Percentiles rank a stretch among this genome's conserved stretches.
Conservation (phyloP, 2,329 filamentous ascomycete species). For the Ophiosphaerella korrae region DNA sequence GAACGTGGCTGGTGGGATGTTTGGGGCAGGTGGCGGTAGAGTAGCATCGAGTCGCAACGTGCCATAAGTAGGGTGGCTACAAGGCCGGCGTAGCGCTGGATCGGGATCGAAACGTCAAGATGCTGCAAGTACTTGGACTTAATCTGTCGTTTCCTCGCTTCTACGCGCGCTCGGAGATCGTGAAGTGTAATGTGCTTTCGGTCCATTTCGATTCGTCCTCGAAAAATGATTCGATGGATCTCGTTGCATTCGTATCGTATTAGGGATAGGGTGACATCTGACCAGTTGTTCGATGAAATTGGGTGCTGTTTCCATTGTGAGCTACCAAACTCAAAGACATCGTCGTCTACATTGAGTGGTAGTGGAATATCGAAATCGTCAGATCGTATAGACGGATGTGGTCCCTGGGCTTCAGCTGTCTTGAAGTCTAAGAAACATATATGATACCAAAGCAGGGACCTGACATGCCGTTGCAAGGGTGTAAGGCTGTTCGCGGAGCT, state of each 20-base stretch:
- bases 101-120: constrained; percentile 39
- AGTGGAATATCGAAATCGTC: constrained; percentile 47
- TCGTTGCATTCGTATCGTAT: constrained; percentile 48
- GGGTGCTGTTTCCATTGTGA: constrained; percentile 44
- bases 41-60: constrained; percentile 47
- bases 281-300: constrained; percentile 36
- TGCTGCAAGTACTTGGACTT: constrained; percentile 41
- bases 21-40: constrained; percentile 46
- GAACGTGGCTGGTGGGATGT: constrained; percentile 40
- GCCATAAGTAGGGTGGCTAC: constrained; percentile 46
- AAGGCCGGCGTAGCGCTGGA: constrained; percentile 46
- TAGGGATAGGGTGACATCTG: constrained; percentile 42
- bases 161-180: constrained; percentile 42
- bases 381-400: constrained; percentile 43
- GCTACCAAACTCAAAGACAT: constrained; percentile 45
- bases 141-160: constrained; percentile 42
- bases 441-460: constrained; percentile 46
- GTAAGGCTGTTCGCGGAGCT: constrained; percentile 42
- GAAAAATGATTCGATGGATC: constrained; percentile 45
- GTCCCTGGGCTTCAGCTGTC: constrained; percentile 46
- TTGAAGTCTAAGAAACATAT: constrained; percentile 48
- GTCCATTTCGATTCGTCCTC: constrained; percentile 46
- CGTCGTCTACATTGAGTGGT: constrained; percentile 45
- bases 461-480: constrained; percentile 43
- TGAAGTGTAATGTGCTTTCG: constrained; percentile 45